phyloP scores from a whole-genome alignment of 2,329 filamentous ascomycete species.

The Diaporthe citriasiana region DNA sequence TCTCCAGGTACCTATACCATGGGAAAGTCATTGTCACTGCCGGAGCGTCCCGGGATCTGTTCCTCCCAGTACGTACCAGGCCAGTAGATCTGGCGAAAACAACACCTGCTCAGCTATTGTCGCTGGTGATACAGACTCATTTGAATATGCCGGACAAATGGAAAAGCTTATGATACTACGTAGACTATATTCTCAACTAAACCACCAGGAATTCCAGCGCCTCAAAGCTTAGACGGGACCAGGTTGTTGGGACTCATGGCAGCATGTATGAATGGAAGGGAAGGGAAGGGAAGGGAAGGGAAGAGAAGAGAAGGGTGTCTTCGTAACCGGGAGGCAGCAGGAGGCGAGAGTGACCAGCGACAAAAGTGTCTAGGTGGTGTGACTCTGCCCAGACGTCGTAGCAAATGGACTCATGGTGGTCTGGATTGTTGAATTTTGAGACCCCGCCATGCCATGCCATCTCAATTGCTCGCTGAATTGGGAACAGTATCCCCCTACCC shows the following conservation, averaged over 20 bases:
- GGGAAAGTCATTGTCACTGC: not conserved
- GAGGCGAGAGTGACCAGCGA: constrained; percentile 1
- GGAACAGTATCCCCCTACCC: constrained; percentile 23
- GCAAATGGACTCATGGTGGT: constrained; percentile 24
- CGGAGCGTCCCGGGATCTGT: not conserved
- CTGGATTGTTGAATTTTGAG: constrained; percentile 4
- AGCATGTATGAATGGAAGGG: not conserved
- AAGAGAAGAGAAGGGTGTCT: too few species aligned
- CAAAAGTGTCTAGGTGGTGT: constrained; percentile 1
- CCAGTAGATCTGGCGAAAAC: constrained; percentile 20
- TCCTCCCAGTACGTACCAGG: not conserved
- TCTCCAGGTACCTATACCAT: not conserved
- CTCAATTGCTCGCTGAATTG: constrained; percentile 39
- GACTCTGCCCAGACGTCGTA: constrained; percentile 7
- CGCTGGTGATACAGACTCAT: not conserved
- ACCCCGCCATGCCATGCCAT: constrained; percentile 37
- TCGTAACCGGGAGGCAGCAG: not conserved
- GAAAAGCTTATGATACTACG: not conserved
- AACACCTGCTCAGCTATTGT: not conserved
- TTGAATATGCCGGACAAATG: not conserved
- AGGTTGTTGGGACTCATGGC: constrained; percentile 11
- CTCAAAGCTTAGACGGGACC: not conserved
- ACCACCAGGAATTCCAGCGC: not conserved
- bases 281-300: too few species aligned
- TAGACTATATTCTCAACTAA: not conserved